Percentiles rank a stretch among this genome's conserved stretches.
Evolutionary conservation across 192 early-diverging fungal species (phyloP).

Genomic region (Lobosporangium transversale): DNA sequence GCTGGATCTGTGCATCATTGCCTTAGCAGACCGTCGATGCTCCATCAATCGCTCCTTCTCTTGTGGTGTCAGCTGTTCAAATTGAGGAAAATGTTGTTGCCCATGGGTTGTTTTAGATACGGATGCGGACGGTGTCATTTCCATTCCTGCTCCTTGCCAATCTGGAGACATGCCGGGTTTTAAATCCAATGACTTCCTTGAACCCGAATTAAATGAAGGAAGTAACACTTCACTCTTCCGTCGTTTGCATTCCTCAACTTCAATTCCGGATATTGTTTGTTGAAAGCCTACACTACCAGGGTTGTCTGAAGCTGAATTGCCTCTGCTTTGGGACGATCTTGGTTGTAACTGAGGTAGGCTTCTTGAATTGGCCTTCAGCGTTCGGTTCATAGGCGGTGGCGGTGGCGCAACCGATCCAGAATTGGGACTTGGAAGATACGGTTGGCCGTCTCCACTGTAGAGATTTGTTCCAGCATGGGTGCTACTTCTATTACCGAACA

Average conservation of each 20-base stretch:
- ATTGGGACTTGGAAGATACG: conserved; percentile 2
- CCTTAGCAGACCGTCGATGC: conserved; percentile 41
- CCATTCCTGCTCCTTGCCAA: conserved; percentile 20
- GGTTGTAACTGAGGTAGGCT: conserved; percentile 44
- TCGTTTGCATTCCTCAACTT: conserved; percentile 40
- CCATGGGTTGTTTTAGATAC: too few species aligned
- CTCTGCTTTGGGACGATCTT: conserved; percentile 9
- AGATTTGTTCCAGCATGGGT: too few species aligned
- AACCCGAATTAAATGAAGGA: conserved; percentile 17
- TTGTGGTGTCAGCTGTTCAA: conserved; percentile 22
- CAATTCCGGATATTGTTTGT: conserved; percentile 27
- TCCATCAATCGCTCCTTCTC: conserved; percentile 37
- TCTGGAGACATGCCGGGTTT: not conserved
- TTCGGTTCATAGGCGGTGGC: conserved; percentile 4
- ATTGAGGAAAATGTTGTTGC: conserved; percentile 13
- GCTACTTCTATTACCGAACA: not conserved
- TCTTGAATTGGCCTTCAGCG: conserved; percentile 42
- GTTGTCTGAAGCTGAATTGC: conserved; percentile 5
- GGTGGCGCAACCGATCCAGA: not conserved
- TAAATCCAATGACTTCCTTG: not conserved
- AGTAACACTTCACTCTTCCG: conserved; percentile 39
- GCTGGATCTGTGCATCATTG: conserved; percentile 13
- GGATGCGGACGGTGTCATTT: conserved; percentile 17
- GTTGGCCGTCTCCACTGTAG: conserved; percentile 6
- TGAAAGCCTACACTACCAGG: conserved; percentile 15